These are phyloP conservation scores for Rosa lucieae DNA, from an alignment of 306 rosid species.

Conservation along the genomic window DNA sequence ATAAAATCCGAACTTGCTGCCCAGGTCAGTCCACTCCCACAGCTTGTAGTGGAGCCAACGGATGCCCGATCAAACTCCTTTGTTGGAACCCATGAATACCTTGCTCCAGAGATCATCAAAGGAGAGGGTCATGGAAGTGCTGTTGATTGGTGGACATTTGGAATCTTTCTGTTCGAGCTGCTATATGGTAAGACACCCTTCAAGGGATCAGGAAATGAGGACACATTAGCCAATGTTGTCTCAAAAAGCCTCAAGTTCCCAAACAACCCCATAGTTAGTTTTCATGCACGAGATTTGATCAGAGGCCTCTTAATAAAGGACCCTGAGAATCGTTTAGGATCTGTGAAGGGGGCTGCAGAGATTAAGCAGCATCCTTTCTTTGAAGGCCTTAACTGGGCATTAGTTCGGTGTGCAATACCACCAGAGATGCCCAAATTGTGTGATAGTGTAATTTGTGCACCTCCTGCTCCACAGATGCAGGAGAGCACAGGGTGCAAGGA, in stretches of 20 bases:
- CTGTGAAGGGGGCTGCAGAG: slow-evolving; percentile 90
- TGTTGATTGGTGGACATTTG: slow-evolving; percentile 99
- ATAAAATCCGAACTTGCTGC: slow-evolving; percentile 59
- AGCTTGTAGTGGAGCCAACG: slow-evolving; percentile 90
- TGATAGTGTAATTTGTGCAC: slow-evolving; percentile 48
- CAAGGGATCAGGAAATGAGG: slow-evolving; percentile 80
- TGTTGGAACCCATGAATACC: slow-evolving; percentile 96
- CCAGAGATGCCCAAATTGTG: slow-evolving; percentile 79
- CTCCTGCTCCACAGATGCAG: slow-evolving; percentile 44
- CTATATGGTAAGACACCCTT: slow-evolving; percentile 94
- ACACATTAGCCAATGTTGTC: slow-evolving; percentile 73
- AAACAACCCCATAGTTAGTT: slow-evolving; percentile 74
- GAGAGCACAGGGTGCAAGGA: slow-evolving; percentile 48
- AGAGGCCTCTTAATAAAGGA: slow-evolving; percentile 80
- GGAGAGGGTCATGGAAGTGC: slow-evolving; percentile 90
- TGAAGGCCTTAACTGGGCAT: slow-evolving; percentile 96
- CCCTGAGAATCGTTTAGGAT: slow-evolving; percentile 88
- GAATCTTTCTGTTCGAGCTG: slow-evolving; percentile 84
- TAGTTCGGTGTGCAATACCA: slow-evolving; percentile 84
- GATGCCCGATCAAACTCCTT: slow-evolving; percentile 89
- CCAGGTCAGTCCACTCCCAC: slow-evolving; percentile 79
- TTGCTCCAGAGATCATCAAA: slow-evolving; percentile 91
- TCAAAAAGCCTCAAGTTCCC: slow-evolving; percentile 90
- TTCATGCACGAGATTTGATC: slow-evolving; percentile 88
- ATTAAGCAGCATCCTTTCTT: slow-evolving; percentile 95